These are phyloP conservation scores for Zhuliangozyma blackwelliae DNA, from an alignment of 1,139 yeast species.

Conservation along the genomic window DNA sequence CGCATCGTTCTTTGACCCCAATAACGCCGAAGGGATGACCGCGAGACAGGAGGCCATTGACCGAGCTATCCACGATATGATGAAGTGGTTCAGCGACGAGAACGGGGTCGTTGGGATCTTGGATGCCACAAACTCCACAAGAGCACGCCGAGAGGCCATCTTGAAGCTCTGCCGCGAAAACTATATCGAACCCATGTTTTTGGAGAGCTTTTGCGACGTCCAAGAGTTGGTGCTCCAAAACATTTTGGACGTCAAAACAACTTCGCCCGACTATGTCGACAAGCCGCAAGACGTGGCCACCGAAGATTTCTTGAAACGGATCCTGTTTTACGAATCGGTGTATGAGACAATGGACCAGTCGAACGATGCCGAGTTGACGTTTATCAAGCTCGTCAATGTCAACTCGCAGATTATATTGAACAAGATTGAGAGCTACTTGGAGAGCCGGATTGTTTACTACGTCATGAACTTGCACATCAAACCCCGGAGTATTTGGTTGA, in stretches of 20 bases:
- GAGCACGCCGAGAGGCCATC: slow-evolving; percentile 64
- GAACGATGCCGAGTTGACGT: slow-evolving; percentile 65
- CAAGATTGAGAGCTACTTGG: slow-evolving; percentile 81
- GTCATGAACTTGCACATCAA: slow-evolving; percentile 93
- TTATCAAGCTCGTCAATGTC: slow-evolving; percentile 81
- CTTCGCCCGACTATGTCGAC: slow-evolving; percentile 83
- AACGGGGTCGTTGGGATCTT: slow-evolving; percentile 87
- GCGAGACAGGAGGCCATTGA: slow-evolving; percentile 68
- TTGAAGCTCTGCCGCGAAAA: slow-evolving; percentile 59
- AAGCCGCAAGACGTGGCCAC: slow-evolving; percentile 70
- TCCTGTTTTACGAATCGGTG: slow-evolving; percentile 63
- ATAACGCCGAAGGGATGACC: slow-evolving; percentile 58
- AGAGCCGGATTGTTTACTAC: slow-evolving; percentile 89
- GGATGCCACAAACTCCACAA: slow-evolving; percentile 80
- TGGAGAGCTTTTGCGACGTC: slow-evolving; percentile 90
- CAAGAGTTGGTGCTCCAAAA: slow-evolving; percentile 72
- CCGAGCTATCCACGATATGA: slow-evolving; percentile 75
- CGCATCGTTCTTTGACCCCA: slow-evolving; percentile 76
- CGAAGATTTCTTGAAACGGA: slow-evolving; percentile 67
- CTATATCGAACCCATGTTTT: slow-evolving; percentile 80
- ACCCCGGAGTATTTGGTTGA: slow-evolving; percentile 87
- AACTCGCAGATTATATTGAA: slow-evolving; percentile 85
- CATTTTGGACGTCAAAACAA: slow-evolving; percentile 77
- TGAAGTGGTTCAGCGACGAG: slow-evolving; percentile 79
- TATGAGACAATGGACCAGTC: slow-evolving; percentile 68